A percentile compares a stretch with the other conserved stretches of the same genome.
Conservation (phyloP, 1,139 yeast genomes). For the Insectozyma bohioensis region DNA sequence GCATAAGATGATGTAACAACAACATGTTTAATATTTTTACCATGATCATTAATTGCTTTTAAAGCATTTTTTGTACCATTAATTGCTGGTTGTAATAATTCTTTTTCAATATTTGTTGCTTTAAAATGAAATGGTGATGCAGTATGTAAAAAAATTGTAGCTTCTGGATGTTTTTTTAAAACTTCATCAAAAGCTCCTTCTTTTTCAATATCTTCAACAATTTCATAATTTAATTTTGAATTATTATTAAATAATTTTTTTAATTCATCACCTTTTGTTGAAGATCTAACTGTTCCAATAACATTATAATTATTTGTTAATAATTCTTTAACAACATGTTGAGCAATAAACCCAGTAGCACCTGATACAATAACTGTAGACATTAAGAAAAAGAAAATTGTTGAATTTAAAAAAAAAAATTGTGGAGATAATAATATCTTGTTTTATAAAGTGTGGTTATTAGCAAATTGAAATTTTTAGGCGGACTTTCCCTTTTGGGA, state of each 20-base stretch:
- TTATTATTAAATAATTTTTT: conserved; percentile 13
- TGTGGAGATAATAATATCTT: conserved; percentile 1
- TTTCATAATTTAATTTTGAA: conserved; percentile 25
- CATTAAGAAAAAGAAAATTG: conserved; percentile 2
- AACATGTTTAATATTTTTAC: conserved; percentile 25
- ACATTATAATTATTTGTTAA: conserved; percentile 30
- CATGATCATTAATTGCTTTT: conserved; percentile 24
- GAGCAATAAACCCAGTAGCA: conserved; percentile 43
- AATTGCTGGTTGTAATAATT: conserved; percentile 34
- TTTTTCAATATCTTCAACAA: conserved; percentile 28
- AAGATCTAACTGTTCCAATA: conserved; percentile 37
- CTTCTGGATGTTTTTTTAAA: conserved; percentile 29
- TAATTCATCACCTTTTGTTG: conserved; percentile 31
- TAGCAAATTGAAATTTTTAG: too few relatives aligned
- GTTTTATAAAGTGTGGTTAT: too few relatives aligned
- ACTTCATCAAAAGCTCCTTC: conserved; percentile 34
- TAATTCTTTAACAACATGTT: conserved; percentile 25
- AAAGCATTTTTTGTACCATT: conserved; percentile 34
- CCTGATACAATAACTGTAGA: conserved; percentile 36
- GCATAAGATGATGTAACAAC: conserved; percentile 34
- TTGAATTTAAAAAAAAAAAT: too few relatives aligned
- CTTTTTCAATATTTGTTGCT: conserved; percentile 27
- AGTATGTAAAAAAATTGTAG: conserved; percentile 29
- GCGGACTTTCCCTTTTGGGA: too few relatives aligned
- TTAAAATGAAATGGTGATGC: conserved; percentile 36